A percentile compares a stretch with the other conserved stretches of the same genome.
Conservation (phyloP, 768 basidiomycete genomes). For the Saitozyma sp. region DNA sequence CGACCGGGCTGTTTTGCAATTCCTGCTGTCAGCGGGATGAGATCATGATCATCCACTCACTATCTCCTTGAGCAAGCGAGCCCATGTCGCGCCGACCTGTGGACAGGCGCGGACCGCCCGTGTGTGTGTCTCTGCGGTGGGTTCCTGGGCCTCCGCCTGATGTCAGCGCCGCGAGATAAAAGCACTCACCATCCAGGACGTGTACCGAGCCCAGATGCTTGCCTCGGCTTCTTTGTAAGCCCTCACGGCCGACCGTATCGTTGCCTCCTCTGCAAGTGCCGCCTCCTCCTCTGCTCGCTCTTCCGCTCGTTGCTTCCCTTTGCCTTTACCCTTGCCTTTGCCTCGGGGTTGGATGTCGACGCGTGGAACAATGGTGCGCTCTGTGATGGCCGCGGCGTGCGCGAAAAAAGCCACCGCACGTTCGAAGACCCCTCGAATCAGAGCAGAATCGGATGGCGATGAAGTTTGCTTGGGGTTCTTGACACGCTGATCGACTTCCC, state of each 20-base stretch:
- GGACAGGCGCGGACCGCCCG: conserved; percentile 45
- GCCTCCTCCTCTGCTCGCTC: conserved; percentile 11
- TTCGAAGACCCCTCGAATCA: conserved; percentile 32
- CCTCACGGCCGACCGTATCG: conserved; percentile 6
- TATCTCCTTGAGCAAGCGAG: conserved; percentile 14
- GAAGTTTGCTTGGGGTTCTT: conserved; percentile 19
- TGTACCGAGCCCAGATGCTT: conserved; percentile 38
- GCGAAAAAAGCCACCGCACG: conserved; percentile 26
- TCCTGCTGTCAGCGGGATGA: conserved; percentile 19
- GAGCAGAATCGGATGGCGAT: conserved; percentile 7
- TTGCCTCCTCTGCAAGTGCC: conserved; percentile 1
- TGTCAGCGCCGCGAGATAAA: neutral
- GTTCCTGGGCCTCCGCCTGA: too few relatives aligned
- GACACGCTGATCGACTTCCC: conserved; percentile 38
- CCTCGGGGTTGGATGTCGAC: neutral
- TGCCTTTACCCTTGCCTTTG: conserved; percentile 15
- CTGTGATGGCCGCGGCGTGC: conserved; percentile 4
- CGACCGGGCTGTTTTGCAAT: conserved; percentile 7
- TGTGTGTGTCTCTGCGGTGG: neutral
- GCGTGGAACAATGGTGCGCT: conserved; percentile 1
- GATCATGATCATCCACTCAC: conserved; percentile 18
- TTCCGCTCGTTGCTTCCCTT: conserved; percentile 14
- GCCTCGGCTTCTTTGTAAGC: conserved; percentile 43
- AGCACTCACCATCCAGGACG: conserved; percentile 33
- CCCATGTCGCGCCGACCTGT: conserved; percentile 35